These are phyloP conservation scores for Psilocybe cubensis DNA, from an alignment of 768 basidiomycete genomes.

Conservation along the genomic window DNA sequence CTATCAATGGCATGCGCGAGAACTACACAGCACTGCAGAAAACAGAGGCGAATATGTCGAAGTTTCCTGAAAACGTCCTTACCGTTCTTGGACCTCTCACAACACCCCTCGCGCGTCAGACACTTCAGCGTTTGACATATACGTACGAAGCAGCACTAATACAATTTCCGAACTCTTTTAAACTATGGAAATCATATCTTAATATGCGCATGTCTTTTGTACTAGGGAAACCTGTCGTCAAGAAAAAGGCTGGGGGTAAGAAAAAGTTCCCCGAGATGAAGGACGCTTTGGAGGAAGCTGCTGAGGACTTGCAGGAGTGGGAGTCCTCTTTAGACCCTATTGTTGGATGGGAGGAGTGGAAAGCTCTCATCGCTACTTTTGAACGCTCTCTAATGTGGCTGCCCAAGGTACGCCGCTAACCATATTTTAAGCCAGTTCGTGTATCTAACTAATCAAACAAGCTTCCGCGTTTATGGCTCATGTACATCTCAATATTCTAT, in stretches of 20 bases:
- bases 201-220: slow-evolving; percentile 84
- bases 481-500: slow-evolving; percentile 88
- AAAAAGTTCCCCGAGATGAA: slow-evolving; percentile 93
- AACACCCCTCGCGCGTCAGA: slow-evolving; percentile 69
- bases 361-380: slow-evolving; percentile 80
- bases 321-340: slow-evolving; percentile 83
- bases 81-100: slow-evolving; percentile 80
- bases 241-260: slow-evolving; percentile 82
- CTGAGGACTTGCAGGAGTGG: slow-evolving; percentile 83
- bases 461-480: slow-evolving; percentile 94
- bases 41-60: slow-evolving; percentile 45
- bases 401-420: slow-evolving; percentile 66
- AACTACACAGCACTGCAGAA: slow-evolving; percentile 59
- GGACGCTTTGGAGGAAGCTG: slow-evolving; percentile 86
- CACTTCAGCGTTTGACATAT: slow-evolving; percentile 84
- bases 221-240: slow-evolving; percentile 71
- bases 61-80: slow-evolving; percentile 49
- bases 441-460: slow-evolving; percentile 33
- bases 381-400: slow-evolving; percentile 96
- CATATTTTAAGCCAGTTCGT: neutral
- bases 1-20: slow-evolving; percentile 78
- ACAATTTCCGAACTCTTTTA: slow-evolving; percentile 90
- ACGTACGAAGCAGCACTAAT: slow-evolving; percentile 92
- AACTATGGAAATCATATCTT: slow-evolving; percentile 95
- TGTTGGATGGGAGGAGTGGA: slow-evolving; percentile 98